Evolutionary conservation across 2,329 filamentous ascomycete species (phyloP).

Genomic region (Fusarium secorum): DNA sequence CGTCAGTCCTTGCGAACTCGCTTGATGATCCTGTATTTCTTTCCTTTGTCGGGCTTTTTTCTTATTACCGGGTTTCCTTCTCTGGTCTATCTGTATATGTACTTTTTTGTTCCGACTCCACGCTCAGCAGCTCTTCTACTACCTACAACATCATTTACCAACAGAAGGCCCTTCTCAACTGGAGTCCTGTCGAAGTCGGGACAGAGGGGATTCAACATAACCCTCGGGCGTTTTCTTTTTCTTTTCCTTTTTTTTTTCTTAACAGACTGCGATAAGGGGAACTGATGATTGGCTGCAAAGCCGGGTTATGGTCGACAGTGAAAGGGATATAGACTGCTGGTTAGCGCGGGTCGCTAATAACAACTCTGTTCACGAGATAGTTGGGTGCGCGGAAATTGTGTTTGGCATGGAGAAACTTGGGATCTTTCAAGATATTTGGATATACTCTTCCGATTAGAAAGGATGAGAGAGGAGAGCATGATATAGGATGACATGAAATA

Average conservation of each 20-base stretch:
- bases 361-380: too few relatives aligned
- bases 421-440: too few relatives aligned
- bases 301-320: too few relatives aligned
- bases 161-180: not conserved
- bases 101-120: not conserved
- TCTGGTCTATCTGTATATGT: not conserved
- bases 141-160: not conserved
- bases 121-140: not conserved
- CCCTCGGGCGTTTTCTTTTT: not conserved
- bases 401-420: too few relatives aligned
- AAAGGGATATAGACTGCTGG: too few relatives aligned
- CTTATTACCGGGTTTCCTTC: not conserved
- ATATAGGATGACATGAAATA: not conserved
- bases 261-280: not conserved
- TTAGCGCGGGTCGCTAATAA: too few relatives aligned
- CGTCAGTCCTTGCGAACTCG: not conserved
- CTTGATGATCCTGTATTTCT: not conserved
- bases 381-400: accelerated
- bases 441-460: too few relatives aligned
- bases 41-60: not conserved
- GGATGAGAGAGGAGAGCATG: too few relatives aligned
- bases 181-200: not conserved
- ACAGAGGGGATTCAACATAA: not conserved
- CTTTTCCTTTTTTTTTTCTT: not conserved
- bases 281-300: not conserved